phyloP scores from a whole-genome alignment of 2,329 filamentous ascomycete species.

The Xylaria sp. region DNA sequence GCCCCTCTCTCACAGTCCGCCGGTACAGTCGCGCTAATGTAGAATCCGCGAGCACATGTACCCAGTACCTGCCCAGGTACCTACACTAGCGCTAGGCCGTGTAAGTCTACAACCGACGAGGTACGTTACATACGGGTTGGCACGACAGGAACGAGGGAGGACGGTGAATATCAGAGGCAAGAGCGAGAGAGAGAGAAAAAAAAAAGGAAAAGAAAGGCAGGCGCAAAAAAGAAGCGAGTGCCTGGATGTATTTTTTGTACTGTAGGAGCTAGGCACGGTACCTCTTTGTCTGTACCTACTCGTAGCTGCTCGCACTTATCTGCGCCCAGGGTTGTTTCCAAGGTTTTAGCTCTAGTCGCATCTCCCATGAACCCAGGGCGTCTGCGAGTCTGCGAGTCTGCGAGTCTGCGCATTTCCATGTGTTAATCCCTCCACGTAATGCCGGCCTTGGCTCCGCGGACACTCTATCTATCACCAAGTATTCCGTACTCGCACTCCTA shows the following conservation, averaged over 20 bases:
- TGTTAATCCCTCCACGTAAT: constrained; percentile 21
- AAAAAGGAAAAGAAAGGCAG: not conserved
- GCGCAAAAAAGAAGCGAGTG: not conserved
- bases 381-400: not conserved
- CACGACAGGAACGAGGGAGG: not conserved
- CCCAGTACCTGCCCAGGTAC: not conserved
- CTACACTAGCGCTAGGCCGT: not conserved
- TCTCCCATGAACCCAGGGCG: not conserved
- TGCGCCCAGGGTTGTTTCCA: not conserved
- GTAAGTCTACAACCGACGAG: not conserved
- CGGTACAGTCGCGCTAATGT: not conserved
- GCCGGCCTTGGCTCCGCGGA: constrained; percentile 8
- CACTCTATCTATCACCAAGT: not conserved
- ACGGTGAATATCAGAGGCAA: not conserved
- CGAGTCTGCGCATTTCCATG: constrained; percentile 12
- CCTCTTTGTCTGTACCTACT: too few species aligned
- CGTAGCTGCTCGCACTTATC: not conserved
- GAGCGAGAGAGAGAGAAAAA: not conserved
- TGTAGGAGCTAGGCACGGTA: not conserved
- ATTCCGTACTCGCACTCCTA: too few species aligned
- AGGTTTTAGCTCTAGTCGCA: constrained; percentile 9
- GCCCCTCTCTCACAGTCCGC: not conserved
- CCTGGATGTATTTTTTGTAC: not conserved
- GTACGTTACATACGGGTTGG: not conserved
- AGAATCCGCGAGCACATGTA: not conserved